Base-by-base conservation (phyloP, 805 yeast genomes). In the Schwanniomyces yamadae region DNA sequence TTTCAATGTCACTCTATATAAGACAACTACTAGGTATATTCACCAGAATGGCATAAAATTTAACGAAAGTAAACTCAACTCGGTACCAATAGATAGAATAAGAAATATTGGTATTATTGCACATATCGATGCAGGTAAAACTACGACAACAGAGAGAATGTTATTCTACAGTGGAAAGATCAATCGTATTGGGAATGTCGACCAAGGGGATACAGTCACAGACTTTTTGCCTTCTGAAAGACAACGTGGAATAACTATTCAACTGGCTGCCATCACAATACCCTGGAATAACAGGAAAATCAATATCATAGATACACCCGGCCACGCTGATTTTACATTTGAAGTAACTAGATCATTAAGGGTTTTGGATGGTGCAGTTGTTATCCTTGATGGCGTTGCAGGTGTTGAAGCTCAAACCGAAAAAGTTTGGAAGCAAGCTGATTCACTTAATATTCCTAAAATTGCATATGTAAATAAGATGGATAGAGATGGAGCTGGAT, bases 321-420 rank as follows among this genome's bases (percentile, higher is more conserved):
- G 99, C 0, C 99, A 93, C 61, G 97, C 96, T 0, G 99, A 93
- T 61, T 93, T 93, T 58, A 85, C 95, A 0, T 93, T 90, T 57
- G 99, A 93, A 60, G 99, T 93, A 4, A 85, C 79, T 2, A 66
- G 97, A 37, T 82, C 98, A 0, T 70, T 93, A 39, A 73, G 96
- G 43, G 97, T 93, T 1, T 65, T 93, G 7, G 99, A 93, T 63
- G 97, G 98, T 3, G 95, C 91, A 1, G 95, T 93, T 6, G 84
- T 95, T 0, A 85, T 93, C 7, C 61, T 93, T 34, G 99, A 93
- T 63, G 95, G 86, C 1, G 98, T 91, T 6, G 97, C 96, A 2
- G 99, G 99, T 9, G 99, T 93, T 1, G 99, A 93, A 57, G 93
- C 98, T 0, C 98, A 93, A 59, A 91, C 99, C 0, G 97, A 90